Evolutionary conservation across 2,329 filamentous ascomycete genomes (phyloP).

Genomic region (Ophiostoma sp.): DNA sequence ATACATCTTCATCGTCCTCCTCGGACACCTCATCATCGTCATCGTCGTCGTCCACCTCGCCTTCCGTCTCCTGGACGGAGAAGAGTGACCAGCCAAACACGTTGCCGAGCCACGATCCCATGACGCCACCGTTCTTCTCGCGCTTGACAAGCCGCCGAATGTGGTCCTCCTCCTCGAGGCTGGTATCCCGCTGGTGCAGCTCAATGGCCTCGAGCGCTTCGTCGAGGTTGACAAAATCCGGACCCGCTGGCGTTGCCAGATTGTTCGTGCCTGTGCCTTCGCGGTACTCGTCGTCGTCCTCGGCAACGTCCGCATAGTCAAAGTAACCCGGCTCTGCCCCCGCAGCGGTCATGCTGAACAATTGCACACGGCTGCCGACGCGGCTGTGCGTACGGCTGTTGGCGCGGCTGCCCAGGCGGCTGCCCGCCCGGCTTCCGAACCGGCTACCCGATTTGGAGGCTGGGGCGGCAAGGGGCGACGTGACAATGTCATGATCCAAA

Average conservation of each 20-base stretch:
- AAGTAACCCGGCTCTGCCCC: conserved; percentile 16
- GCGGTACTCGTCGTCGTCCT: conserved; percentile 44
- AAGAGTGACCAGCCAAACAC: conserved; percentile 63
- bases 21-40: conserved; percentile 43
- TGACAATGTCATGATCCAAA: conserved; percentile 37
- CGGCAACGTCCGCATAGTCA: conserved; percentile 27
- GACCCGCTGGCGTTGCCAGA: conserved; percentile 43
- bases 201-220: conserved; percentile 59
- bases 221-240: conserved; percentile 64
- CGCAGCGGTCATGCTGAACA: conserved; percentile 38
- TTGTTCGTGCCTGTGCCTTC: conserved; percentile 34
- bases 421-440: conserved; percentile 47
- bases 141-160: conserved; percentile 58
- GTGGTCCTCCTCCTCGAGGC: conserved; percentile 58
- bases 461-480: conserved; percentile 31
- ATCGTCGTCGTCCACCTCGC: conserved; percentile 46
- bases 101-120: conserved; percentile 60
- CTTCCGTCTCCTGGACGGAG: conserved; percentile 61
- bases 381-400: conserved; percentile 53
- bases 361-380: conserved; percentile 44
- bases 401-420: conserved; percentile 49
- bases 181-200: conserved; percentile 44
- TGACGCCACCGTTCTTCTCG: conserved; percentile 51
- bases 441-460: conserved; percentile 42
- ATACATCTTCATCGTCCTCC: conserved; percentile 40